Percentiles rank a stretch among this genome's conserved stretches.
phyloP scores from a whole-genome alignment of 176 grass and related monocot species.

The Zoysia pacifica region DNA sequence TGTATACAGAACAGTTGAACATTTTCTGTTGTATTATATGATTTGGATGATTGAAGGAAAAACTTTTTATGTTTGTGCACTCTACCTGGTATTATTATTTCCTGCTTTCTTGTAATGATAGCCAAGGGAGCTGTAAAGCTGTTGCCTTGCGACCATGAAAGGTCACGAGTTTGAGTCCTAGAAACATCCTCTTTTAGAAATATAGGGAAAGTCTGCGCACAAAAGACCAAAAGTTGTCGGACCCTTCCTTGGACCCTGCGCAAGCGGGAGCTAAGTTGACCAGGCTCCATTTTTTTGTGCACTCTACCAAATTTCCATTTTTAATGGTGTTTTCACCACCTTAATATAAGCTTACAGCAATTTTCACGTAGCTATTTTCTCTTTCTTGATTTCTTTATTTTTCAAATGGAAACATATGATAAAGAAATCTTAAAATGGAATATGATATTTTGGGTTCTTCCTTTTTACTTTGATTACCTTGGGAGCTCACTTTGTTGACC shows the following conservation, averaged over 20 bases:
- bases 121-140: no score
- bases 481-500: not conserved
- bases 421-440: not conserved
- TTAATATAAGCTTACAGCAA: not conserved
- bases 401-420: not conserved
- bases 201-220: no score
- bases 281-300: no score
- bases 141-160: no score
- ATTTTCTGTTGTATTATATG: not conserved
- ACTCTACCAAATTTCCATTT: slow-evolving; percentile 9
- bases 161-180: no score
- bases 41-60: not conserved
- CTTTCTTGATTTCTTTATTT: not conserved
- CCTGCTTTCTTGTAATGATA: no score
- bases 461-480: slow-evolving; percentile 4
- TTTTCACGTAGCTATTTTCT: not conserved
- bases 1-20: no score
- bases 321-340: not conserved
- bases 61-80: not conserved
- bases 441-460: not conserved
- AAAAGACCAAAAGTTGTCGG: no score
- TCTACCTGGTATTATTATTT: not conserved
- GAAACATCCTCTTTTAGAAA: no score
- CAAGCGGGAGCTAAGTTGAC: no score
- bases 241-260: no score